These are phyloP conservation scores for Trichophyton benhamiae DNA, from an alignment of 2,329 filamentous ascomycete genomes.

Conservation along the genomic window DNA sequence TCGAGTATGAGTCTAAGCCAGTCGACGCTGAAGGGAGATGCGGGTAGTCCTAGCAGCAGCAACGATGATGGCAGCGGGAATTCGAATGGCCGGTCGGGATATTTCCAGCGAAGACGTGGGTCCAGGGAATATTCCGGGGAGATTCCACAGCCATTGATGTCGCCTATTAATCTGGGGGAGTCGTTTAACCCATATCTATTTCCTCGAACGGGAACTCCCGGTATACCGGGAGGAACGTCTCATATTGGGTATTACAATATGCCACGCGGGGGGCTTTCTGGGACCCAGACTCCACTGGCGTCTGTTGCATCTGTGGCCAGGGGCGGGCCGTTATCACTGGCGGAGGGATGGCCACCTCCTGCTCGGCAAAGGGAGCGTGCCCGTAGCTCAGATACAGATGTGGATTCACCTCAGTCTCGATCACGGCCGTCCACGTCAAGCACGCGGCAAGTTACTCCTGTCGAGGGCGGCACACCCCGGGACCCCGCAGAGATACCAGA, in stretches of 20 bases:
- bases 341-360: constrained; percentile 17
- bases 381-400: constrained; percentile 22
- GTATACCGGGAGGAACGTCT: constrained; percentile 39
- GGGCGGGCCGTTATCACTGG: constrained; percentile 23
- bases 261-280: constrained; percentile 37
- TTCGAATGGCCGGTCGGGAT: constrained; percentile 6
- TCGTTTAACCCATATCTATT: constrained; percentile 32
- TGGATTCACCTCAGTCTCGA: constrained; percentile 27
- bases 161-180: constrained; percentile 26
- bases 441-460: background rate
- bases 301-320: constrained; percentile 36
- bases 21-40: background rate
- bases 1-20: background rate
- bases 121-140: constrained; percentile 20
- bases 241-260: constrained; percentile 35
- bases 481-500: constrained; percentile 4
- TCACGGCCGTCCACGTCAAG: constrained; percentile 33
- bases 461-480: background rate
- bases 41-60: background rate
- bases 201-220: constrained; percentile 35
- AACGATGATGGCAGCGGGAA: background rate
- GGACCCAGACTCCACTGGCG: constrained; percentile 37
- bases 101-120: constrained; percentile 19
- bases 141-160: constrained; percentile 23
- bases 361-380: constrained; percentile 9